A percentile compares a stretch with the other conserved stretches of the same genome.
phyloP scores from a whole-genome alignment of 2,329 filamentous ascomycete genomes.

The Myriangium duriaei region DNA sequence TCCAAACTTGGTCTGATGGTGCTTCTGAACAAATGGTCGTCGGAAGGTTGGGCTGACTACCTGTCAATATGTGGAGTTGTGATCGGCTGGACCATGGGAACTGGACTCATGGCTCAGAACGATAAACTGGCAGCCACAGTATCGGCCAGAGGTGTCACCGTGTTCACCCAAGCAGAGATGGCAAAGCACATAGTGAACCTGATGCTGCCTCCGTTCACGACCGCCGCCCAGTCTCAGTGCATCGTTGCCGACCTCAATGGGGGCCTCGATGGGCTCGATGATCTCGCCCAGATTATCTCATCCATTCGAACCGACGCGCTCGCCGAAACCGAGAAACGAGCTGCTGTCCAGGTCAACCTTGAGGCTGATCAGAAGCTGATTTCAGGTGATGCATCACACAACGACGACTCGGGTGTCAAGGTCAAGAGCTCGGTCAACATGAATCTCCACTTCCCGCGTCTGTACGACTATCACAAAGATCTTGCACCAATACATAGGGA shows the following conservation, averaged over 20 bases:
- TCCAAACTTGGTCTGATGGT: conserved; percentile 96
- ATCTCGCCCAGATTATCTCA: conserved; percentile 88
- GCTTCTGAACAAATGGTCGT: conserved; percentile 96
- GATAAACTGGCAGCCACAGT: conserved; percentile 96
- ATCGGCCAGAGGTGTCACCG: conserved; percentile 90
- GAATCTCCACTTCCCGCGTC: conserved; percentile 86
- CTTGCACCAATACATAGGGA: conserved; percentile 79
- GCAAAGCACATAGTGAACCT: conserved; percentile 97
- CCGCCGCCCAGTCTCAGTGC: conserved; percentile 88
- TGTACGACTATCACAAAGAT: conserved; percentile 86
- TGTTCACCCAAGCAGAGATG: conserved; percentile 99
- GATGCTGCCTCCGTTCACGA: conserved; percentile 86
- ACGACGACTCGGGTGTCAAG: conserved; percentile 85
- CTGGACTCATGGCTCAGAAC: conserved; percentile 94
- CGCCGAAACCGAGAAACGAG: conserved; percentile 86
- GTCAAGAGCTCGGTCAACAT: conserved; percentile 93
- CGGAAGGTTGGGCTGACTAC: conserved; percentile 93
- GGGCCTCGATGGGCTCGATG: conserved; percentile 91
- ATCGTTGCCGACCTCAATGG: conserved; percentile 97
- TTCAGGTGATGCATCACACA: conserved; percentile 84
- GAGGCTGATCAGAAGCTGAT: conserved; percentile 94
- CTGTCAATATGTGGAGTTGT: conserved; percentile 96
- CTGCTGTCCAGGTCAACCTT: conserved; percentile 89
- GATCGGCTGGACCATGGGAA: conserved; percentile 98
- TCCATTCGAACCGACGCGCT: conserved; percentile 87